A percentile compares a stretch with the other conserved stretches of the same genome.
phyloP scores from a whole-genome alignment of 768 basidiomycete genomes.

The Clavaria fumosa region DNA sequence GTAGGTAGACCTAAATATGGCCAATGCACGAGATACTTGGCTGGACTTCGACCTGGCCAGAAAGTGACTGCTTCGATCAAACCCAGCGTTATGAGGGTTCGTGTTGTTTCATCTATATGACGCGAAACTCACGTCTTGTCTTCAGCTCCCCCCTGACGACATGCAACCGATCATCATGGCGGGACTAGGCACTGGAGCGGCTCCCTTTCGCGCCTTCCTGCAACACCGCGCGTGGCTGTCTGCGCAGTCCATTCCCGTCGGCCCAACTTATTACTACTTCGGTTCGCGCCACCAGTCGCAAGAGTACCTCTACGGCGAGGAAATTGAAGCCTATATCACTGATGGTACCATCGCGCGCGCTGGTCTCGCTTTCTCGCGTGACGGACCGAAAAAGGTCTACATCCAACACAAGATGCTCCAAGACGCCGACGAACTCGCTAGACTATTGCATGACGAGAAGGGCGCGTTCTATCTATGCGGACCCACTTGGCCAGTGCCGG shows the following conservation, averaged over 20 bases:
- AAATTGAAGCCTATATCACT: conserved; percentile 85
- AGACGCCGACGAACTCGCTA: conserved; percentile 62
- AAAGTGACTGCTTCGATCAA: conserved; percentile 96
- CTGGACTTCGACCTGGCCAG: conserved; percentile 66
- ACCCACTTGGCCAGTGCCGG: conserved; percentile 99
- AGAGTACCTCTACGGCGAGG: conserved; percentile 94
- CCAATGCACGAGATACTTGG: conserved; percentile 93
- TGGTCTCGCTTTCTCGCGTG: conserved; percentile 93
- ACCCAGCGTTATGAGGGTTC: conserved; percentile 97
- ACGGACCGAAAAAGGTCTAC: conserved; percentile 85
- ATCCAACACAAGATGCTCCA: conserved; percentile 98
- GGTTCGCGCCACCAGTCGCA: conserved; percentile 90
- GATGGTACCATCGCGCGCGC: conserved; percentile 77
- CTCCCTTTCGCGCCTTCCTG: conserved; percentile 98
- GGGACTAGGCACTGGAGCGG: conserved; percentile 94
- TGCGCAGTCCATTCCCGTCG: conserved; percentile 62
- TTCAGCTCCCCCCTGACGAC: conserved; percentile 66
- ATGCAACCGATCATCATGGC: conserved; percentile 95
- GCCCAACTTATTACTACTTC: conserved; percentile 96
- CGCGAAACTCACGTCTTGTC: conserved; percentile 10
- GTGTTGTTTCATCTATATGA: conserved; percentile 12
- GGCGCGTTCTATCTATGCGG: conserved; percentile 96
- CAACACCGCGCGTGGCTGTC: conserved; percentile 84
- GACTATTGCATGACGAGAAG: conserved; percentile 53
- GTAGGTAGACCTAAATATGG: conserved; percentile 68